These are phyloP conservation scores for Drosera capensis DNA, from an alignment of 148 eudicot species.

Conservation along the genomic window DNA sequence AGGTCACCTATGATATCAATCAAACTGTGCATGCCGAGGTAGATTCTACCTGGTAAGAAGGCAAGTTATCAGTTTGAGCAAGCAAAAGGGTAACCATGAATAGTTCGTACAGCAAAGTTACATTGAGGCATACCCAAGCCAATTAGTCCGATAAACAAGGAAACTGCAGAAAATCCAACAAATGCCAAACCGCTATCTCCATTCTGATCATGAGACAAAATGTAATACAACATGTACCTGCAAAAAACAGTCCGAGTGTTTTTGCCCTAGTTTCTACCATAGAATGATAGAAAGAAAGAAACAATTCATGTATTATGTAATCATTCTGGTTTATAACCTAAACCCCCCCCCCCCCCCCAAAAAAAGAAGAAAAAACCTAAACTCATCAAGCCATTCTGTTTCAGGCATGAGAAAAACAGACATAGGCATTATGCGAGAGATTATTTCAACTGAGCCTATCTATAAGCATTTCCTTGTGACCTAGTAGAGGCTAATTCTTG, in stretches of 20 bases:
- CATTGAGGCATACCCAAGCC: slow-evolving; percentile 47
- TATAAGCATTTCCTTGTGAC: no score
- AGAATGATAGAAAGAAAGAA: background rate
- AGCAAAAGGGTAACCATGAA: slow-evolving; percentile 3
- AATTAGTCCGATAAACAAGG: slow-evolving; percentile 59
- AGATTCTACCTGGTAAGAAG: slow-evolving; percentile 68
- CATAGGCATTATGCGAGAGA: no score
- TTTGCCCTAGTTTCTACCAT: no score
- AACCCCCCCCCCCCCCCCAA: no score
- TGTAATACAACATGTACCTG: slow-evolving; percentile 69
- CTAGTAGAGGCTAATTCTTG: no score
- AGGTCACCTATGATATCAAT: slow-evolving; percentile 75
- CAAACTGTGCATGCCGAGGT: slow-evolving; percentile 97
- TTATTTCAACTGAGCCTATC: no score
- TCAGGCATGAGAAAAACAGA: no score
- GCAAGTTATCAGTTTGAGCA: slow-evolving; percentile 10
- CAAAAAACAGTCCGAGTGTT: slow-evolving; percentile 8
- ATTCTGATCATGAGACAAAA: slow-evolving; percentile 25
- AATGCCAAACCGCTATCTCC: slow-evolving; percentile 20
- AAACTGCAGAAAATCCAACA: slow-evolving; percentile 35
- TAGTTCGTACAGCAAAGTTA: background rate
- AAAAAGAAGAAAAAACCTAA: no score
- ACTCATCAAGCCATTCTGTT: no score
- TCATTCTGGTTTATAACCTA: no score
- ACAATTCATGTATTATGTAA: background rate